phyloP scores from a whole-genome alignment of 768 basidiomycete genomes.

The Boletus sensibilis region DNA sequence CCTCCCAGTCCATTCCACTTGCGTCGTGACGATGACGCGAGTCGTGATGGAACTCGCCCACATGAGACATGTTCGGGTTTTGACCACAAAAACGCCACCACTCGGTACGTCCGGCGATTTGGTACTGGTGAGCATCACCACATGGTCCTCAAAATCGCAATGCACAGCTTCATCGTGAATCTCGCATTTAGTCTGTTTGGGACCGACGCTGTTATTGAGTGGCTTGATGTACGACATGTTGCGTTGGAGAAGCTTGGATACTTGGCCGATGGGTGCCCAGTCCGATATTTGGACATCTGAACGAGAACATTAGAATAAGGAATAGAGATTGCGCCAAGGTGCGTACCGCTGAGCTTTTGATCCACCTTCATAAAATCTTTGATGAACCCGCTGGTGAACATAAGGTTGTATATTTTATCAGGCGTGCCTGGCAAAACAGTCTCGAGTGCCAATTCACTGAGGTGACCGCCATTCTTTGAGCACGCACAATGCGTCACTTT shows the following conservation, averaged over 20 bases:
- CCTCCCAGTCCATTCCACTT: conserved; percentile 94
- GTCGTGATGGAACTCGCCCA: conserved; percentile 84
- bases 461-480: conserved; percentile 67
- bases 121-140: conserved; percentile 85
- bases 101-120: conserved; percentile 93
- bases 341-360: conserved; percentile 84
- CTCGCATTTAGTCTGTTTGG: conserved; percentile 94
- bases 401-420: conserved; percentile 92
- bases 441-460: conserved; percentile 72
- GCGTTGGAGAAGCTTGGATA: conserved; percentile 70
- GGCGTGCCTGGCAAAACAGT: conserved; percentile 84
- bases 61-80: conserved; percentile 91
- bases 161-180: conserved; percentile 81
- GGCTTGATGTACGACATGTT: conserved; percentile 98
- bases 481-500: conserved; percentile 77
- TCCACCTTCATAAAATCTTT: conserved; percentile 91
- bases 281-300: conserved; percentile 94
- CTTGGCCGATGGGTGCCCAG: conserved; percentile 71
- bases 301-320: background rate
- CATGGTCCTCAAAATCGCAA: conserved; percentile 81
- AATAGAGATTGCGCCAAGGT: no score
- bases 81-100: conserved; percentile 89
- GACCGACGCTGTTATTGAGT: conserved; percentile 81
- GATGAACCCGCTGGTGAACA: conserved; percentile 94
- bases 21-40: conserved; percentile 80